A percentile compares a stretch with the other conserved stretches of the same genome.
Evolutionary conservation across 2,329 filamentous ascomycete genomes (phyloP).

Genomic region (Biscogniauxia marginata): DNA sequence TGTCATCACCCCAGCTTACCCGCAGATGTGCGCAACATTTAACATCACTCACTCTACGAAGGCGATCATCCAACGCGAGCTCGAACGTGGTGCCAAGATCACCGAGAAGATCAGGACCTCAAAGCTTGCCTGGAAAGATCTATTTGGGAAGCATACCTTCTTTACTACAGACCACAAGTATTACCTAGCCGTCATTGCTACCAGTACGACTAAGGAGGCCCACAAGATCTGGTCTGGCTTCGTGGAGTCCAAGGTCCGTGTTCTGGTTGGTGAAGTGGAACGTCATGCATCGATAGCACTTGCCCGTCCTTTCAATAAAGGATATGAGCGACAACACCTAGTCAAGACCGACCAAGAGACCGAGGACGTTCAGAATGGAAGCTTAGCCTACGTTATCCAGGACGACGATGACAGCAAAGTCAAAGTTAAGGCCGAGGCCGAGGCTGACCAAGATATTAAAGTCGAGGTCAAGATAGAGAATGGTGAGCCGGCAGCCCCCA

Average conservation of each 20-base stretch:
- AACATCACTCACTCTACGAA: slow-evolving; percentile 88
- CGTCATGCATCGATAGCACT: slow-evolving; percentile 75
- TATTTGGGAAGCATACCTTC: slow-evolving; percentile 89
- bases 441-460: slow-evolving; percentile 12
- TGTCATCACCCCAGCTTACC: slow-evolving; percentile 95
- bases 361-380: slow-evolving; percentile 54
- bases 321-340: slow-evolving; percentile 78
- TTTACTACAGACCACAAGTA: slow-evolving; percentile 94
- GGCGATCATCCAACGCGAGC: slow-evolving; percentile 77
- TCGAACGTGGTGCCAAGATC: slow-evolving; percentile 74
- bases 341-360: slow-evolving; percentile 56
- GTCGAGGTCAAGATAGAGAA: slow-evolving; percentile 48
- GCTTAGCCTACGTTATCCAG: slow-evolving; percentile 44
- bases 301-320: slow-evolving; percentile 90
- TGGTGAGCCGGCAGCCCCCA: slow-evolving; percentile 38
- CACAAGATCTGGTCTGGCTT: slow-evolving; percentile 87
- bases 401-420: too few species aligned
- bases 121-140: slow-evolving; percentile 76
- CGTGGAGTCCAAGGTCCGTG: slow-evolving; percentile 88
- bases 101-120: slow-evolving; percentile 77
- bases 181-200: slow-evolving; percentile 84
- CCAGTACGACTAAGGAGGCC: slow-evolving; percentile 78
- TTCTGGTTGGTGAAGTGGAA: slow-evolving; percentile 81
- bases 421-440: slow-evolving; percentile 14
- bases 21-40: slow-evolving; percentile 96